phyloP scores from a whole-genome alignment of 2,329 filamentous ascomycete species.

The Pseudogymnoascus sp. region DNA sequence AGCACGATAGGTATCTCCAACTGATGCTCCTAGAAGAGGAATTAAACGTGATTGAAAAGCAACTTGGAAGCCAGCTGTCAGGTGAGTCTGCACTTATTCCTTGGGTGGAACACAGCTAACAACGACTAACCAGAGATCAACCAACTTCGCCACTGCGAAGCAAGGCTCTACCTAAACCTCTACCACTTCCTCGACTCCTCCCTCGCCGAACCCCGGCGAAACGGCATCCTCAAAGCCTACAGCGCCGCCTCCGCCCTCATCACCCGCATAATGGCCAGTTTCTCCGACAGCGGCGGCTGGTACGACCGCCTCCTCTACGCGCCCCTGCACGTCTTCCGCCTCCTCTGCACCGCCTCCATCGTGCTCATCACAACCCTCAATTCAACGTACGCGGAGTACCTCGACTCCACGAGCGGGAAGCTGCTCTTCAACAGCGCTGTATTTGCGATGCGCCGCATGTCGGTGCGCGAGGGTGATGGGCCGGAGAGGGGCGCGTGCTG shows the following conservation, averaged over 20 bases:
- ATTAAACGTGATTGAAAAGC: not conserved
- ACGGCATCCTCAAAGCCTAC: slow-evolving; percentile 14
- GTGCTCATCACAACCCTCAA: slow-evolving; percentile 13
- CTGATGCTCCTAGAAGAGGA: not conserved
- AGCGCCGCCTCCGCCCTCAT: slow-evolving; percentile 11
- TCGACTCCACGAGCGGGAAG: slow-evolving; percentile 8
- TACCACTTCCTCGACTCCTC: slow-evolving; percentile 21
- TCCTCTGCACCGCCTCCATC: slow-evolving; percentile 8
- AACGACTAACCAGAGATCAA: not conserved
- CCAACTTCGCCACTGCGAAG: slow-evolving; percentile 14
- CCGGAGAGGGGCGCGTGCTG: slow-evolving; percentile 10
- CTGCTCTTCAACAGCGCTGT: slow-evolving; percentile 10
- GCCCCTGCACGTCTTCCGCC: slow-evolving; percentile 4
- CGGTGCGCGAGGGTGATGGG: slow-evolving; percentile 12
- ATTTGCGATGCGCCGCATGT: not conserved
- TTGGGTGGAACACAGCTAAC: not conserved
- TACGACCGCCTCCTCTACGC: slow-evolving; percentile 10
- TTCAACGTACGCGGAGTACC: slow-evolving; percentile 13
- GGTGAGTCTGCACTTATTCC: not conserved
- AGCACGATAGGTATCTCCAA: not conserved
- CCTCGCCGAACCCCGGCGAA: not conserved
- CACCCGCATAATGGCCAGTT: not conserved
- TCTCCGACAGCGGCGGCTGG: not conserved
- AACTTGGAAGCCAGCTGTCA: not conserved
- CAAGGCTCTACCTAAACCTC: slow-evolving; percentile 20